These are phyloP conservation scores for Physcia stellaris DNA, from an alignment of 495 filamentous ascomycete species.

Conservation along the genomic window DNA sequence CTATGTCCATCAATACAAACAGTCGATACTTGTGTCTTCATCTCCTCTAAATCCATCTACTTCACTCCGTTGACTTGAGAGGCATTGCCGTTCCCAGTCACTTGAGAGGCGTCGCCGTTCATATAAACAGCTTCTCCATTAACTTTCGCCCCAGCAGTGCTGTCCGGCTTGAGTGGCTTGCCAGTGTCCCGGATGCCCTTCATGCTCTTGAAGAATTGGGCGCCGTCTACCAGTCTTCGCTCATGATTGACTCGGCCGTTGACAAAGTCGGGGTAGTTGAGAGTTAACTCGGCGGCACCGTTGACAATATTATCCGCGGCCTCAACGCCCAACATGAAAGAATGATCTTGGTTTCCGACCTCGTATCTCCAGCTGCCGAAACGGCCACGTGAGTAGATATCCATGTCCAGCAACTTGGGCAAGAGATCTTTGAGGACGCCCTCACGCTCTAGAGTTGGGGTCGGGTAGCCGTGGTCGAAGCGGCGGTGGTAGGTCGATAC, in stretches of 20 bases:
- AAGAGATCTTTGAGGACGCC: constrained; percentile 85
- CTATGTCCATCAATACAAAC: too few species aligned
- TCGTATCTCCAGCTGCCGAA: constrained; percentile 99
- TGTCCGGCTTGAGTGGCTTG: constrained; percentile 13
- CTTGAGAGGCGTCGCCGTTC: too few species aligned
- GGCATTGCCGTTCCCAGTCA: too few species aligned
- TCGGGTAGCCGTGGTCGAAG: constrained; percentile 99
- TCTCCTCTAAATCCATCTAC: too few species aligned
- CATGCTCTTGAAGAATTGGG: constrained; percentile 37
- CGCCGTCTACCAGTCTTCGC: constrained; percentile 70
- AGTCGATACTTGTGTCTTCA: too few species aligned
- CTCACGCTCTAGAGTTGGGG: constrained; percentile 87
- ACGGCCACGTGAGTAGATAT: constrained; percentile 89
- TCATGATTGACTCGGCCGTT: constrained; percentile 82
- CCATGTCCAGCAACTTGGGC: constrained; percentile 77
- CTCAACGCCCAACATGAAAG: constrained; percentile 97
- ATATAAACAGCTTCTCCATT: too few species aligned
- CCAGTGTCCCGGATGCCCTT: constrained; percentile 13
- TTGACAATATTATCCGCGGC: constrained; percentile 92
- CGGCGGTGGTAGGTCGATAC: constrained; percentile 96
- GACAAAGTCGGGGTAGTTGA: constrained; percentile 99
- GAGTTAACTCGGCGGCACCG: constrained; percentile 86
- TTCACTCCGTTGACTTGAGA: too few species aligned
- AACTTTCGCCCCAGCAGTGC: too few species aligned
- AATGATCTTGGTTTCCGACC: constrained; percentile 94